phyloP scores from a whole-genome alignment of 768 basidiomycete genomes.

The Hortiboletus campestris region DNA sequence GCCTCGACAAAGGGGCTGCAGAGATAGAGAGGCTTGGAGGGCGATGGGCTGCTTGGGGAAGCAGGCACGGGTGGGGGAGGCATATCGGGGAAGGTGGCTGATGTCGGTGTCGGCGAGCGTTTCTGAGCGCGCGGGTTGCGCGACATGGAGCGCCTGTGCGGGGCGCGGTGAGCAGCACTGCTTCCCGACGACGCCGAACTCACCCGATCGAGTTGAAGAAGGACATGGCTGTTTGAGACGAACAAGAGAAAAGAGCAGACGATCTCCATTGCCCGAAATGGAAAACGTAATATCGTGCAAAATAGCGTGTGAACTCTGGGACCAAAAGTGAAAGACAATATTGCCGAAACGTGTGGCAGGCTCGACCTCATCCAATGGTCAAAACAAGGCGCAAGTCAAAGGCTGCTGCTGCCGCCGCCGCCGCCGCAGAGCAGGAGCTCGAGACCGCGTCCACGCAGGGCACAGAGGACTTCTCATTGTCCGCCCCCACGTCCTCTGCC shows the following conservation, averaged over 20 bases:
- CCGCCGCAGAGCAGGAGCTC: slow-evolving; percentile 30
- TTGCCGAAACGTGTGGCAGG: slow-evolving; percentile 30
- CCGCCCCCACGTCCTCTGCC: slow-evolving; percentile 7
- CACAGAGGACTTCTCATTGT: slow-evolving; percentile 35
- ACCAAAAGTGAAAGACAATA: background rate
- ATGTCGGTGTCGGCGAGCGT: slow-evolving; percentile 74
- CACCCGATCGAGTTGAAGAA: slow-evolving; percentile 84
- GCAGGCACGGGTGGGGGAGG: slow-evolving; percentile 40
- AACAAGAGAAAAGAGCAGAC: background rate
- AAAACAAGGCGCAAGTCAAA: slow-evolving; percentile 66
- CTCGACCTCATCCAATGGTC: slow-evolving; percentile 33
- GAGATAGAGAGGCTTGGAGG: slow-evolving; percentile 74
- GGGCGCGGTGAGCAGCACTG: slow-evolving; percentile 3
- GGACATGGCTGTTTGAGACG: slow-evolving; percentile 47
- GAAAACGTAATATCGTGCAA: background rate
- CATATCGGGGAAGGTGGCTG: slow-evolving; percentile 52
- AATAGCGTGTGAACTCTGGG: slow-evolving; percentile 20
- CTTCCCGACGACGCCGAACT: slow-evolving; percentile 25
- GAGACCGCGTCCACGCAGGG: slow-evolving; percentile 34
- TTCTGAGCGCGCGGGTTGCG: slow-evolving; percentile 67
- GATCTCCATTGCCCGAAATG: slow-evolving; percentile 6
- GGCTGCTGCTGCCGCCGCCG: slow-evolving; percentile 42
- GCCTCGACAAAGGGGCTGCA: slow-evolving; percentile 95
- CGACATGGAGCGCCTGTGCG: slow-evolving; percentile 67
- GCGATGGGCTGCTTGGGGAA: slow-evolving; percentile 31